Evolutionary conservation across 495 filamentous ascomycete genomes (phyloP), one percentile per base, ranked within the genome.

Genomic region (Lentithecium fluviatile): DNA sequence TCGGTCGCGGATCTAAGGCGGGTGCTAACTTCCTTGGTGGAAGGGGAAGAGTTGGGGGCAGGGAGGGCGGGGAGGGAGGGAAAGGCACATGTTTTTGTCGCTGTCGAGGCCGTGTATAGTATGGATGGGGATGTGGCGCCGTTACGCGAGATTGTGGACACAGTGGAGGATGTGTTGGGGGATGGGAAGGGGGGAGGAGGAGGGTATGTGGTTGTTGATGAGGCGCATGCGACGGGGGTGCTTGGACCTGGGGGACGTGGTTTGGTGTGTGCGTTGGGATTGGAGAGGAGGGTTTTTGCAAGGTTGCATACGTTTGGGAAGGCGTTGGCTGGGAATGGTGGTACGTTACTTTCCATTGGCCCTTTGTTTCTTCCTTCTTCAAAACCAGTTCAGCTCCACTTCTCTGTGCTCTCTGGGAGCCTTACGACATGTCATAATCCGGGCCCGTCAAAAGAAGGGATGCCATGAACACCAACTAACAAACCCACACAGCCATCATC

Each of bases 71-170:
- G 80, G 13, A 50, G 23, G 32, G 65, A 60, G 13, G 78, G 81
- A 2, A 64, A 68, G 38, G 62, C 65, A 21, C 83, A 79, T 64
- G 74, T 86, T 6, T 85, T 93, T 64, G 77, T 93, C 20, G 84
- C 84, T 0, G 76, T 91, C 0, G 89, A 94, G 67, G 79, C 80
- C 1, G 73, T 91, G n/a, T 94, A 94, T 70, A 89, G 85, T 55
- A 94, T 94, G 89, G 88, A 93, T 68, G 89, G 89, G 0, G 88
- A 91, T 71, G 66, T 89, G 8, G 82, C 80, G 10, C 87, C 86
- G 0, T 73, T 94, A 15, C 64, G 69, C 15, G 76, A 84, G 21
- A 79, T 91, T 36, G 75, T 88, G 1, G 65, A 74, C 6, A 65
- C 80, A 0, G 81, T 86, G 0, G 79, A 90, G 50, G 69, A 71